A percentile compares a stretch with the other conserved stretches of the same genome.
These are phyloP conservation scores for Crithidia sp. DNA, from an alignment of 208 protist species.

Conservation along the genomic window DNA sequence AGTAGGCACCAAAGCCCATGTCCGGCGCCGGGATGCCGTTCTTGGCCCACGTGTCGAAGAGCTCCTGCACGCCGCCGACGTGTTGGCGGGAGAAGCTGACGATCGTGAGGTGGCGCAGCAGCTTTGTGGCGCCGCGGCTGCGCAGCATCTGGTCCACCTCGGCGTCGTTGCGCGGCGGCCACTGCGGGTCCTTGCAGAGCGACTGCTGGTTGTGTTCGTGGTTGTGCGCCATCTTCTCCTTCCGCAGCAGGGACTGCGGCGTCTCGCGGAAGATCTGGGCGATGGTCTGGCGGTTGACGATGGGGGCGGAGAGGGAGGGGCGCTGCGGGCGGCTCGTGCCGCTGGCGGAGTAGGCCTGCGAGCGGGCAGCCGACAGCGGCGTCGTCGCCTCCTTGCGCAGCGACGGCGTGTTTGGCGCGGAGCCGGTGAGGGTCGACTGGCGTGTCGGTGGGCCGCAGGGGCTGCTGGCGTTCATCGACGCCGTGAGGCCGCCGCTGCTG, in stretches of 20 bases:
- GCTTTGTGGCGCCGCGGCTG: conserved; percentile 41
- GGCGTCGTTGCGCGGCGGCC: conserved; percentile 50
- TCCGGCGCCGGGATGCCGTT: conserved; percentile 72
- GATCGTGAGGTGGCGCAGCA: conserved; percentile 70
- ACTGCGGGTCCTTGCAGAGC: conserved; percentile 31
- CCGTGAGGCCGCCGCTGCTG: conserved; percentile 32
- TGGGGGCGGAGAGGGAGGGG: conserved; percentile 38
- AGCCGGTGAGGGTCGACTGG: conserved; percentile 24
- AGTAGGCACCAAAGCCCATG: conserved; percentile 77
- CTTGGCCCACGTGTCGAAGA: conserved; percentile 67
- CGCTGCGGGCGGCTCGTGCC: conserved; percentile 34
- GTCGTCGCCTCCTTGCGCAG: conserved; percentile 31
- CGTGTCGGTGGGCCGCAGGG: conserved; percentile 7
- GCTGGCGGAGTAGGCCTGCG: conserved; percentile 29
- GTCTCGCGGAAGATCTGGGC: conserved; percentile 60
- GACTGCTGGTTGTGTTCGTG: conserved; percentile 20
- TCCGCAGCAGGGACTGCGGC: conserved; percentile 43
- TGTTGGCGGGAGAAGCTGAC: conserved; percentile 62
- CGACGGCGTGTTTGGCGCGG: conserved; percentile 32
- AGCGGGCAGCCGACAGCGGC: conserved; percentile 21
- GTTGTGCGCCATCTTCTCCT: conserved; percentile 42
- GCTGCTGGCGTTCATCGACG: conserved; percentile 22
- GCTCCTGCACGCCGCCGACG: conserved; percentile 47
- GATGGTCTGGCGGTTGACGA: conserved; percentile 50
- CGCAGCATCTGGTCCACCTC: conserved; percentile 55